Base-by-base conservation (phyloP, 1,284 basidiomycete genomes). In the Ganoderma boninense region DNA sequence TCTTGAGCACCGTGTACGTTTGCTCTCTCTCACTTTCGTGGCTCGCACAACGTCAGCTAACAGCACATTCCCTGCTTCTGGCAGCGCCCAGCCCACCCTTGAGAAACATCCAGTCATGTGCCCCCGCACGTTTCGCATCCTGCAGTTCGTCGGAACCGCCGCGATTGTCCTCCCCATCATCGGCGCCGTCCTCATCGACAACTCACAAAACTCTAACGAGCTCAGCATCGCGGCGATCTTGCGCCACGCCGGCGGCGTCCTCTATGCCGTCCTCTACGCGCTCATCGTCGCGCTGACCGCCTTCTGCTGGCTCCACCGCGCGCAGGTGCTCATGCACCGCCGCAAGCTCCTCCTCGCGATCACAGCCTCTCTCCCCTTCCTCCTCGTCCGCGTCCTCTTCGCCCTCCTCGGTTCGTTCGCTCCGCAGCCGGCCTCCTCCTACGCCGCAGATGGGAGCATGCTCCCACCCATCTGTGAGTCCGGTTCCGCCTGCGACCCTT, bases 1-100 rank as follows among this genome's bases (percentile, higher is more conserved):
- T 92, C 73, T 76, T 92, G 64, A 85, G 87, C 62, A 86, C 88
- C 70, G 85, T 87, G 91, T 91, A 82, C 71, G 89, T 84, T 29
- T 35, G 69, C 38, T 10, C 1, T 7, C 42, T 70, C 35, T 20
- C n/a, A 1, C 29, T 4, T 70, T n/a, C 52, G 60, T 13, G 29
- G 71, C 35, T 29, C 59, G 42, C 54, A 1, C 46, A 43, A 26
- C 32, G 18, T 54, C 67, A 66, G 29, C 29, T 52, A 52, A 52
- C 13, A 14, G 3, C 13, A 8, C 13, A 13, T 23, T 52, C 23
- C 11, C 10, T 80, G 7, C 38, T 10, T 8, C 38, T 10, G 38
- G 38, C 38, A 81, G 69, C 70, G 77, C 54, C 11, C 74, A 78
- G 59, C 61, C 66, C 62, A 67, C 70, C 4, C 72, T 77, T 62